Conservation (phyloP, 805 yeast genomes). For the Cyberlindnera mycetangii region DNA sequence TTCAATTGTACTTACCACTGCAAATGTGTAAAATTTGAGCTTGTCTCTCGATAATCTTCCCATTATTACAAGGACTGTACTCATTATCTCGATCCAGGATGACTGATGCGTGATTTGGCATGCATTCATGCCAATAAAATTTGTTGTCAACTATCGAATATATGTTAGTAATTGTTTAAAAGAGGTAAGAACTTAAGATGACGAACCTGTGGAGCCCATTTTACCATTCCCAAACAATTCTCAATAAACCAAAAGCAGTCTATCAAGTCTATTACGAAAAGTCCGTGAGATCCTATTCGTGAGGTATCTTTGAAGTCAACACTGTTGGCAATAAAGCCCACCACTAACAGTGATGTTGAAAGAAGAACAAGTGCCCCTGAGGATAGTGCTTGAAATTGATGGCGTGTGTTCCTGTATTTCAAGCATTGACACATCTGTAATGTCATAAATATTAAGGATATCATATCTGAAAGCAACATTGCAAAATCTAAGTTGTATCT, state of each 20-base stretch:
- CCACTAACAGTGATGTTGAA: neutral
- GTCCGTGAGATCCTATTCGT: slow-evolving; percentile 30
- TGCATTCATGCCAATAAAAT: slow-evolving; percentile 11
- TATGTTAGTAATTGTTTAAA: neutral
- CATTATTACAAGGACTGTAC: neutral
- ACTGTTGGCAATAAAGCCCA: slow-evolving; percentile 5
- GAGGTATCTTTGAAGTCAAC: neutral
- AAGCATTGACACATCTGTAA: slow-evolving; percentile 30
- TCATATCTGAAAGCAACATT: slow-evolving; percentile 22
- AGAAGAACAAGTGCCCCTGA: slow-evolving; percentile 5
- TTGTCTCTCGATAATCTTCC: neutral
- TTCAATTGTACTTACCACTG: slow-evolving; percentile 5
- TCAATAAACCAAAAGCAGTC: slow-evolving; percentile 40
- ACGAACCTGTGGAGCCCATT: slow-evolving; percentile 38
- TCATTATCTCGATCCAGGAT: neutral
- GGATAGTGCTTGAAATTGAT: slow-evolving; percentile 38
- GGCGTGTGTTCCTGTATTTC: slow-evolving; percentile 30
- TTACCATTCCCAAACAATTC: slow-evolving; percentile 25
- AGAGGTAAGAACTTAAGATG: neutral
- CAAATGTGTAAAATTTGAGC: neutral
- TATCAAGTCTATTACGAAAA: slow-evolving; percentile 38
- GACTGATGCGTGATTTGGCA: neutral
- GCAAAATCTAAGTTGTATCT: slow-evolving; percentile 26
- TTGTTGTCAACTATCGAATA: slow-evolving; percentile 27
- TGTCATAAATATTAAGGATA: slow-evolving; percentile 12